These are phyloP conservation scores for Eucalyptus dawsonii DNA, from an alignment of 345 rosid genomes.

Conservation along the genomic window DNA sequence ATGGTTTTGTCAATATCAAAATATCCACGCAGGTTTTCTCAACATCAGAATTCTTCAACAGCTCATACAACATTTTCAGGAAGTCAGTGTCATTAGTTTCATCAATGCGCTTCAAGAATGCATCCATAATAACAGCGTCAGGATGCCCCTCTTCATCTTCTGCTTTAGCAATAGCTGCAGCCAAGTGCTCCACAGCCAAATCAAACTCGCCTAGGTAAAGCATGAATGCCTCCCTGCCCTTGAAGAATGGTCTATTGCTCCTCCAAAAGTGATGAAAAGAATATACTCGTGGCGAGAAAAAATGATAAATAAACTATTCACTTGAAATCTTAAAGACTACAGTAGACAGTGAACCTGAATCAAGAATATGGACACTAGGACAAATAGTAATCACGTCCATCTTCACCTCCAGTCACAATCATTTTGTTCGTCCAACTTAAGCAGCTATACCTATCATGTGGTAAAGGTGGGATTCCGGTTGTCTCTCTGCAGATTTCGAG, in stretches of 20 bases:
- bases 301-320: no score
- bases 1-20: no score
- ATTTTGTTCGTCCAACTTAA: no score
- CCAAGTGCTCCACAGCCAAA: constrained; percentile 31
- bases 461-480: no score
- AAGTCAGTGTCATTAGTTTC: constrained; percentile 45
- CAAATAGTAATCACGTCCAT: no score
- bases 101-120: constrained; percentile 25
- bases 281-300: not conserved
- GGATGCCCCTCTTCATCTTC: constrained; percentile 29
- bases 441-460: no score
- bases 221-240: constrained; percentile 47
- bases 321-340: no score
- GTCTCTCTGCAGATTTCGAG: no score
- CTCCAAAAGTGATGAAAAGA: not conserved
- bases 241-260: constrained; percentile 13
- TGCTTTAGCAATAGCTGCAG: constrained; percentile 26
- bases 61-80: constrained; percentile 34
- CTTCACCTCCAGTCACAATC: no score
- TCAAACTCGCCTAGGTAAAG: constrained; percentile 17
- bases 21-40: not conserved
- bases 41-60: constrained; percentile 14
- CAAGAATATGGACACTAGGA: no score
- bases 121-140: constrained; percentile 3
- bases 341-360: no score